phyloP scores from a whole-genome alignment of 2,329 filamentous ascomycete genomes.

The Chrysosporium keratinophilum region DNA sequence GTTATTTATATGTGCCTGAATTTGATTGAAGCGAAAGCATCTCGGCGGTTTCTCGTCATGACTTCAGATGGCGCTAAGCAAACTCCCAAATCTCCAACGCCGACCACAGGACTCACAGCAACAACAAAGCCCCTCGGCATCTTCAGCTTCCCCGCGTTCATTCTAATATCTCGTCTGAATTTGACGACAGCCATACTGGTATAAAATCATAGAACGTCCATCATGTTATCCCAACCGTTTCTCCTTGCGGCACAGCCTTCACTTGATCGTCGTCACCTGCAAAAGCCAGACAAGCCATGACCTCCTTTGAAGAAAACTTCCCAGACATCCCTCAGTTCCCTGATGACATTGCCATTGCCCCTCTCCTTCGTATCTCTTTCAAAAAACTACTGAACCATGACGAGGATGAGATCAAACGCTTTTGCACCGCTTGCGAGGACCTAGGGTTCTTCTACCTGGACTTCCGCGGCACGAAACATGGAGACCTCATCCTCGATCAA shows the following conservation, averaged over 20 bases:
- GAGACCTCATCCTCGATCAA: slow-evolving; percentile 34
- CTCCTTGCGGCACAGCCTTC: background rate
- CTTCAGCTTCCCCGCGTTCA: slow-evolving; percentile 4
- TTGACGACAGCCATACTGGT: background rate
- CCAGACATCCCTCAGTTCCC: slow-evolving; percentile 34
- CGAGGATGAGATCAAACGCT: slow-evolving; percentile 25
- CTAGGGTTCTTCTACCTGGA: slow-evolving; percentile 51
- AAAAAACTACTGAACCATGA: slow-evolving; percentile 31
- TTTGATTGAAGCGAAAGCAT: too few relatives aligned
- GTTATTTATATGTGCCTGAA: too few relatives aligned
- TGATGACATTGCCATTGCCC: slow-evolving; percentile 33
- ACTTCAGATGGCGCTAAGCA: background rate
- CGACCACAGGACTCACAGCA: background rate
- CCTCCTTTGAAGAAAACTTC: slow-evolving; percentile 18
- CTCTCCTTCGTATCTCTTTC: slow-evolving; percentile 36
- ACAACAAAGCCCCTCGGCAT: slow-evolving; percentile 3
- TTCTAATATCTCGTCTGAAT: background rate
- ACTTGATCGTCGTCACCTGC: background rate
- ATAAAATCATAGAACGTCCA: background rate
- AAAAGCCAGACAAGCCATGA: background rate
- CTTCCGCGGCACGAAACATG: slow-evolving; percentile 30
- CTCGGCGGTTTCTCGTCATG: background rate
- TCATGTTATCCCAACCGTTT: background rate
- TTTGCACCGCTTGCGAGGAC: slow-evolving; percentile 36
- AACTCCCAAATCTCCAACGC: background rate